Conservation (phyloP, 176 grass and related monocot genomes). For the Melocanna baccifera region DNA sequence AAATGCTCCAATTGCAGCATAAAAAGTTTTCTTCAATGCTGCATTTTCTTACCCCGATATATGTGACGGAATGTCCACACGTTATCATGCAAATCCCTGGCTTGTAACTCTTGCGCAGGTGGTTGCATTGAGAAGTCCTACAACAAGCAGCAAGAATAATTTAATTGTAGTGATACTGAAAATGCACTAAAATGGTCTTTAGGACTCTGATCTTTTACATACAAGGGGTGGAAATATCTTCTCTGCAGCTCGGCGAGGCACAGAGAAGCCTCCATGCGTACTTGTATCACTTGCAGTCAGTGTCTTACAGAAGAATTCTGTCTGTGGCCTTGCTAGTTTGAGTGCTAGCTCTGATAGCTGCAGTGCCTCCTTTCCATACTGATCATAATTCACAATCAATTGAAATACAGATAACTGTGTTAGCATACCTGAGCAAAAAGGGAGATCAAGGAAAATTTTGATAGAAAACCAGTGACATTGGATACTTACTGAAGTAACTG, state of each 20-base stretch:
- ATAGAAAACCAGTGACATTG: neutral
- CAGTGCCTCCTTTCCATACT: slow-evolving; percentile 67
- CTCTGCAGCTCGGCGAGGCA: slow-evolving; percentile 63
- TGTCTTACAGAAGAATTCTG: slow-evolving; percentile 76
- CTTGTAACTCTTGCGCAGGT: slow-evolving; percentile 61
- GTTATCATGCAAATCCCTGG: slow-evolving; percentile 65
- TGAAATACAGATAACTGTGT: neutral
- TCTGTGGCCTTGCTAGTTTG: slow-evolving; percentile 54
- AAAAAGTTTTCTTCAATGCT: neutral
- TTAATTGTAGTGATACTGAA: neutral
- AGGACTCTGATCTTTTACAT: neutral
- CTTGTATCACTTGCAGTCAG: slow-evolving; percentile 74
- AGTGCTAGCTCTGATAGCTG: slow-evolving; percentile 58
- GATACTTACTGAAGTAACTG: slow-evolving; percentile 49
- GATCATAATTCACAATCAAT: slow-evolving; percentile 5
- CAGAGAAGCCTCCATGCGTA: slow-evolving; percentile 73
- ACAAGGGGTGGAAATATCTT: slow-evolving; percentile 69
- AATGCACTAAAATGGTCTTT: slow-evolving; percentile 10
- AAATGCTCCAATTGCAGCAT: neutral
- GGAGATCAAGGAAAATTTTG: neutral
- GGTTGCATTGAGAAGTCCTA: slow-evolving; percentile 71
- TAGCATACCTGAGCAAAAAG: neutral
- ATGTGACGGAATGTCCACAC: slow-evolving; percentile 74
- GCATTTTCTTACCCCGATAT: slow-evolving; percentile 48
- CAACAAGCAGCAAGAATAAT: neutral